A percentile compares a stretch with the other conserved stretches of the same genome.
Conservation (phyloP, 2,329 filamentous ascomycete genomes). For the Paracorniculantispora psalliotae region DNA sequence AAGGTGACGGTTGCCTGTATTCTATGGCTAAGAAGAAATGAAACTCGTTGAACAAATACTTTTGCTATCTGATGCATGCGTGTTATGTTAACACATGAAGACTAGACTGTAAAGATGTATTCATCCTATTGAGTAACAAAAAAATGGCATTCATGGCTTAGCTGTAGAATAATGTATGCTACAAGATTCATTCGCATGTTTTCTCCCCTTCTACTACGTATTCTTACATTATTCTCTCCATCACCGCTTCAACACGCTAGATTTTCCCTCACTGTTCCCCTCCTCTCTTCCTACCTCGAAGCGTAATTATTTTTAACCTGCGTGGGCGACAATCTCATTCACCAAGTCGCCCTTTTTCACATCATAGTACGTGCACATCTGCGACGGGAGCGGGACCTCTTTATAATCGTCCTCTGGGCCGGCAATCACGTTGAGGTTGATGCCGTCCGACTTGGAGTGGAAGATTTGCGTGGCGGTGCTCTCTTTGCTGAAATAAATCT, state of each 20-base stretch:
- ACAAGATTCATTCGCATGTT: neutral
- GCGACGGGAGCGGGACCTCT: conserved; percentile 82
- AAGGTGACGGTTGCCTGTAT: neutral
- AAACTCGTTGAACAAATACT: neutral
- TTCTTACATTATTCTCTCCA: neutral
- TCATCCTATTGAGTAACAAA: neutral
- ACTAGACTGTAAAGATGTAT: too few species aligned
- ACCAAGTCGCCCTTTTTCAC: conserved; percentile 67
- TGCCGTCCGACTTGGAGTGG: conserved; percentile 77
- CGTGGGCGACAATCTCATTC: conserved; percentile 93
- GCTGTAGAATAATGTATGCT: neutral
- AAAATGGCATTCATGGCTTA: neutral
- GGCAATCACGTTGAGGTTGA: conserved; percentile 81
- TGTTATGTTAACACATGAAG: too few species aligned
- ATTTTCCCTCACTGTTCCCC: neutral
- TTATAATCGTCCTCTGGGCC: conserved; percentile 74
- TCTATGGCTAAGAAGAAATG: neutral
- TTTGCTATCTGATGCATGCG: too few species aligned
- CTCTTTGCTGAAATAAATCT: conserved; percentile 79
- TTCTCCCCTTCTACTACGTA: neutral
- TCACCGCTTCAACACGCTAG: neutral
- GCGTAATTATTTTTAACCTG: conserved; percentile 51
- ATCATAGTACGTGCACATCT: conserved; percentile 75
- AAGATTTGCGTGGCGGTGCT: conserved; percentile 77
- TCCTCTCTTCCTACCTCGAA: neutral